Percentiles rank a stretch among this genome's conserved stretches.
Conservation (phyloP, 345 rosid genomes). For the Odontarrhena argentea region DNA sequence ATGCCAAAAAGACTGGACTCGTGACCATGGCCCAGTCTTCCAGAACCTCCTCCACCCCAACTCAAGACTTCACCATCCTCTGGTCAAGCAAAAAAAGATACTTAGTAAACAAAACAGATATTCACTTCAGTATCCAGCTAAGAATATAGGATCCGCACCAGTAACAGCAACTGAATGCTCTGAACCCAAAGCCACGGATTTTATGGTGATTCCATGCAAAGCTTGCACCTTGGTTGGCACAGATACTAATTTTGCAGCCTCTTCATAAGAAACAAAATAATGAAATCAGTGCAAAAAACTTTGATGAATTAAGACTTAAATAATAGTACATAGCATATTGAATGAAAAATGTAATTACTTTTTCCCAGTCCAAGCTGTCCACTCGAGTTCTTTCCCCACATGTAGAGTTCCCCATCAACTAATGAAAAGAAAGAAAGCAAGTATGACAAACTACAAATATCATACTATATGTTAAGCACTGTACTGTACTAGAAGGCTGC, state of each 20-base stretch:
- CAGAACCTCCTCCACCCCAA: slow-evolving; percentile 89
- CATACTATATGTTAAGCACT: slow-evolving; percentile 2
- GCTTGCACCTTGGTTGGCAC: slow-evolving; percentile 73
- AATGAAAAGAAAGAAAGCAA: slow-evolving; percentile 20
- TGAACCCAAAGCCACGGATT: slow-evolving; percentile 75
- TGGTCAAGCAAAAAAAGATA: slow-evolving; percentile 37
- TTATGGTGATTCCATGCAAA: slow-evolving; percentile 65
- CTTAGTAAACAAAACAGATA: slow-evolving; percentile 2
- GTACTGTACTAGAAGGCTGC: background rate
- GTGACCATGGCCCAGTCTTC: slow-evolving; percentile 91
- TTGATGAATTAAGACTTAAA: slow-evolving; percentile 11
- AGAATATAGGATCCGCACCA: slow-evolving; percentile 50
- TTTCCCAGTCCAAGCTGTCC: slow-evolving; percentile 98
- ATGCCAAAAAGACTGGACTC: slow-evolving; percentile 70
- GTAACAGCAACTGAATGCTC: slow-evolving; percentile 94
- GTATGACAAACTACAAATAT: background rate
- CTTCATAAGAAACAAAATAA: slow-evolving; percentile 47
- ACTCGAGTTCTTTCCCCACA: slow-evolving; percentile 91
- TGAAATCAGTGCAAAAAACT: slow-evolving; percentile 12
- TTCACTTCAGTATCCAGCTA: slow-evolving; percentile 16
- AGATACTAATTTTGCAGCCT: slow-evolving; percentile 55
- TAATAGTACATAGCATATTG: background rate
- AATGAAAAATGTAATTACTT: slow-evolving; percentile 49
- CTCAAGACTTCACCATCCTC: slow-evolving; percentile 82
- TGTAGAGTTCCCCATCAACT: slow-evolving; percentile 87